These are phyloP conservation scores for Austroboletus novae-zelandiae DNA, from an alignment of 1,284 basidiomycete species.

Conservation along the genomic window DNA sequence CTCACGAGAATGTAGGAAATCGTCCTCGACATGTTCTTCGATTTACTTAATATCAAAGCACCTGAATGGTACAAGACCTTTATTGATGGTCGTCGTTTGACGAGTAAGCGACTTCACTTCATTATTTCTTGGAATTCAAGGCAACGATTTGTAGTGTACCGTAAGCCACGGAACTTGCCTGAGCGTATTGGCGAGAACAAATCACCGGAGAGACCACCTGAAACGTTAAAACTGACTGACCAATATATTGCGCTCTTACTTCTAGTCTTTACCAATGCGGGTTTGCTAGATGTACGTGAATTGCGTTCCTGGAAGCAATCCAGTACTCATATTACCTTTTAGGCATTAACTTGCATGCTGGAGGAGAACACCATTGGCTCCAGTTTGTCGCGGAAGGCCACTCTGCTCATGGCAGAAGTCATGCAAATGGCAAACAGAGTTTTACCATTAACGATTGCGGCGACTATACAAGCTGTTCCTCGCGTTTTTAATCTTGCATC, in stretches of 20 bases:
- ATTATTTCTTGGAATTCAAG: background rate
- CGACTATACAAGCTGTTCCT: slow-evolving; percentile 85
- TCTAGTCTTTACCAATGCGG: slow-evolving; percentile 83
- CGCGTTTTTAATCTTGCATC: slow-evolving; percentile 83
- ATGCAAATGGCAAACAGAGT: slow-evolving; percentile 87
- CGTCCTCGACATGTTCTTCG: slow-evolving; percentile 91
- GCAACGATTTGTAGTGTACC: slow-evolving; percentile 55
- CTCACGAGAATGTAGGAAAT: slow-evolving; percentile 62
- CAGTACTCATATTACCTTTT: slow-evolving; percentile 4
- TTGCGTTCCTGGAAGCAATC: background rate
- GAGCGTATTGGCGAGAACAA: slow-evolving; percentile 34
- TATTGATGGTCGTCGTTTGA: slow-evolving; percentile 81
- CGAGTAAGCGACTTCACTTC: slow-evolving; percentile 52
- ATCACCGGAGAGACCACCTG: slow-evolving; percentile 47
- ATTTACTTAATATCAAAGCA: slow-evolving; percentile 87
- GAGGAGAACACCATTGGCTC: slow-evolving; percentile 72
- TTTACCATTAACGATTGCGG: slow-evolving; percentile 81
- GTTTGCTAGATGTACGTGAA: slow-evolving; percentile 74
- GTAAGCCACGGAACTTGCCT: slow-evolving; percentile 48
- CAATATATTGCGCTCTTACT: slow-evolving; percentile 93
- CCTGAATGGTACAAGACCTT: slow-evolving; percentile 91
- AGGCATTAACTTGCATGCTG: slow-evolving; percentile 84
- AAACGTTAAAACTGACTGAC: slow-evolving; percentile 81
- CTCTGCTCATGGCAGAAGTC: slow-evolving; percentile 88
- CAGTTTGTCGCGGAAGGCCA: slow-evolving; percentile 82